Percentiles rank a stretch among this genome's conserved stretches.
Evolutionary conservation across 2,329 filamentous ascomycete species (phyloP).

Genomic region (Xylaria sp.): DNA sequence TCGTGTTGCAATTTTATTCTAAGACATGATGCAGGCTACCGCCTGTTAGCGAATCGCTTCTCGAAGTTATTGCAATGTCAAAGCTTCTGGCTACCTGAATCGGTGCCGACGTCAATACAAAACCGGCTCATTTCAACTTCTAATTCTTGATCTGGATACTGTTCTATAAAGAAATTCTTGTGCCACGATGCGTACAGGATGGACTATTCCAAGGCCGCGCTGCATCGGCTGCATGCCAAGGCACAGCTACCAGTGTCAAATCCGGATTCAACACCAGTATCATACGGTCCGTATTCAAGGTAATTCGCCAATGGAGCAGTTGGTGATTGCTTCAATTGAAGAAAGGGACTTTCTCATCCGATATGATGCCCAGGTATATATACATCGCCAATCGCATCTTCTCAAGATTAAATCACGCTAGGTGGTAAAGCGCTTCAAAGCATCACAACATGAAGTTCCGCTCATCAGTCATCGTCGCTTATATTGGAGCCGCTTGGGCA

Average conservation of each 20-base stretch:
- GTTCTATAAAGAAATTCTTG: not conserved
- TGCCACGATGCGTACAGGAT: conserved; percentile 1
- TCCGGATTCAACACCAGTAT: conserved; percentile 17
- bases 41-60: not conserved
- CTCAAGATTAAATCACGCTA: not conserved
- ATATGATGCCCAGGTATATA: conserved; percentile 11
- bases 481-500: conserved; percentile 5
- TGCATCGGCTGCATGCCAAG: conserved; percentile 27
- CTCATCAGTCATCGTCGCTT: conserved; percentile 1
- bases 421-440: not conserved
- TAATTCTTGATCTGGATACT: not conserved
- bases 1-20: not conserved
- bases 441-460: conserved; percentile 22
- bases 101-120: not conserved
- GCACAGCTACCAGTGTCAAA: conserved; percentile 2
- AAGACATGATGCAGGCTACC: not conserved
- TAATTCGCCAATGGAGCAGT: not conserved
- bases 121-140: not conserved
- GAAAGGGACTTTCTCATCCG: not conserved
- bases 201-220: conserved; percentile 19
- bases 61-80: not conserved
- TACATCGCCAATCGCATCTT: conserved; percentile 8
- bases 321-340: not conserved
- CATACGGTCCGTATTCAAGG: not conserved
- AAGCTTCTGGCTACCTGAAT: not conserved